These are phyloP conservation scores for Pseudonitzschia pungens DNA, from an alignment of 108 stramenopile species.

Conservation along the genomic window DNA sequence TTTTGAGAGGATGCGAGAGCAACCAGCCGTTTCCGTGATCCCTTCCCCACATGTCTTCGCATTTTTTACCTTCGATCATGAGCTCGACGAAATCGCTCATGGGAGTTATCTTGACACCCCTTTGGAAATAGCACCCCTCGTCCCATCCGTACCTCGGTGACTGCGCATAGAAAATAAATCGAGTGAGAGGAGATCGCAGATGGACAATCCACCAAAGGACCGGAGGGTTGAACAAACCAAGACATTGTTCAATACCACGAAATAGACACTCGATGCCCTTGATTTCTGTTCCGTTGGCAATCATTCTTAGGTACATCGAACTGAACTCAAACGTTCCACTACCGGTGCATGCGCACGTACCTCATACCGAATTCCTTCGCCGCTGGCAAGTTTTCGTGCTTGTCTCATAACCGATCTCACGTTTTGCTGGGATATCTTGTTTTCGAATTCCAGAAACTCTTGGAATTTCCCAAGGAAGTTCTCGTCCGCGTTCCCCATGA, in stretches of 20 bases:
- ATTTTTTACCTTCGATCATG: conserved; percentile 51
- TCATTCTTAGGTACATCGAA: not conserved
- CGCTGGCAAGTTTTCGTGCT: conserved; percentile 54
- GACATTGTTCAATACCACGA: not conserved
- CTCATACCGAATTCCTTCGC: conserved; percentile 68
- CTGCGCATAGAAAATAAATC: not conserved
- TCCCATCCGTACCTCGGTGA: conserved; percentile 59
- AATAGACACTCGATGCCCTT: not conserved
- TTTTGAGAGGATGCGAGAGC: conserved; percentile 67
- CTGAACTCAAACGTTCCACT: too few relatives aligned
- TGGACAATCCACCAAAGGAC: too few relatives aligned
- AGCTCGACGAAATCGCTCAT: conserved; percentile 51
- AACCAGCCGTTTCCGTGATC: conserved; percentile 84
- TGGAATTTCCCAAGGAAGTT: conserved; percentile 26
- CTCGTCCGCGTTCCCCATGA: conserved; percentile 1
- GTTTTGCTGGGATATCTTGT: conserved; percentile 48
- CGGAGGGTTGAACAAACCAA: not conserved
- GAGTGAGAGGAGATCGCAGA: not conserved
- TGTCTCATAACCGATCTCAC: conserved; percentile 59
- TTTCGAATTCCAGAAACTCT: conserved; percentile 33
- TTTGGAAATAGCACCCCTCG: conserved; percentile 49
- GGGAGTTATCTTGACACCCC: conserved; percentile 47
- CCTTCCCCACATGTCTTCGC: conserved; percentile 63
- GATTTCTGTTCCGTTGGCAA: not conserved
- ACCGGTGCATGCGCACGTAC: too few relatives aligned